Evolutionary conservation across 2,329 filamentous ascomycete genomes (phyloP).

Genomic region (Fusarium stilboides): DNA sequence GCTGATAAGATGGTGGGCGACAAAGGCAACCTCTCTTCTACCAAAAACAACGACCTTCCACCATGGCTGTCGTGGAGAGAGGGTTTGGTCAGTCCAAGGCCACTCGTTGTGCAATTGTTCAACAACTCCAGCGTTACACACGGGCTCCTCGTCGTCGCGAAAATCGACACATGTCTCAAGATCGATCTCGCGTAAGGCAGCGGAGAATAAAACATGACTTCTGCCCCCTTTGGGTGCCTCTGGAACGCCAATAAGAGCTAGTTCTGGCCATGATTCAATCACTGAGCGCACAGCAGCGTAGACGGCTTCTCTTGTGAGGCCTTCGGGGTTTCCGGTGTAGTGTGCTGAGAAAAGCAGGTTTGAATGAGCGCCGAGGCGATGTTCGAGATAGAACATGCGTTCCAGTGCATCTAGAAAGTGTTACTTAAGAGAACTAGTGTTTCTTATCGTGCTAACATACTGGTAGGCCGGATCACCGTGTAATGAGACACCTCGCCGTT

Average conservation of each 20-base stretch:
- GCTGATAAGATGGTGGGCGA: slow-evolving; percentile 38
- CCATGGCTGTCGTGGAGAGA: slow-evolving; percentile 18
- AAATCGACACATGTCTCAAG: slow-evolving; percentile 34
- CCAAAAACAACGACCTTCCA: slow-evolving; percentile 37
- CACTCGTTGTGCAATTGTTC: slow-evolving; percentile 39
- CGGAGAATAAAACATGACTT: slow-evolving; percentile 13
- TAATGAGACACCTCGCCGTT: too few relatives aligned
- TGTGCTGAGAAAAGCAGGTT: slow-evolving; percentile 42
- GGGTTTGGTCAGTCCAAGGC: slow-evolving; percentile 25
- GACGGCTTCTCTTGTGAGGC: too few relatives aligned
- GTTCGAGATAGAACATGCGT: slow-evolving; percentile 40
- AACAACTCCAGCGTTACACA: neutral
- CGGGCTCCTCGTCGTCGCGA: neutral
- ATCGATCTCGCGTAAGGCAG: slow-evolving; percentile 31
- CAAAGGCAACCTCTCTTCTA: slow-evolving; percentile 26
- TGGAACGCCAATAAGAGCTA: too few relatives aligned
- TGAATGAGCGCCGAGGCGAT: slow-evolving; percentile 34
- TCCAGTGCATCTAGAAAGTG: slow-evolving; percentile 14
- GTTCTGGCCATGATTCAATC: neutral
- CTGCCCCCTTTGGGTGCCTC: neutral
- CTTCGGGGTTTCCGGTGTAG: slow-evolving; percentile 2
- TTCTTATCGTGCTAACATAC: too few relatives aligned
- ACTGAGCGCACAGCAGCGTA: too few relatives aligned
- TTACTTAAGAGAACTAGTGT: too few relatives aligned
- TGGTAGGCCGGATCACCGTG: too few relatives aligned